Percentiles rank a stretch among this genome's conserved stretches.
phyloP scores from a whole-genome alignment of 768 basidiomycete genomes.

The Panaeolus cyanescens region DNA sequence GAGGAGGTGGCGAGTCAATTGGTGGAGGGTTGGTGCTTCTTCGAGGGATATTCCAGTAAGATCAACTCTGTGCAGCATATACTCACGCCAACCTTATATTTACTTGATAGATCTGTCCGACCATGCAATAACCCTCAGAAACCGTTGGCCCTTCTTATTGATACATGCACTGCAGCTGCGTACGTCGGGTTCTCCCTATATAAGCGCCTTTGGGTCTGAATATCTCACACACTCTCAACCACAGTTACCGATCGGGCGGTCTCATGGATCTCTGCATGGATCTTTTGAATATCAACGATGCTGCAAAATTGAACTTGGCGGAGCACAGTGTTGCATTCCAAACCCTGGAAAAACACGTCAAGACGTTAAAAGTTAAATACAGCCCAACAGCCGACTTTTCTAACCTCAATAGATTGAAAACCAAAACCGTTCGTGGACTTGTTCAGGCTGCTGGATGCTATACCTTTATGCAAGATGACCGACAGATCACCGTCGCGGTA shows the following conservation, averaged over 20 bases:
- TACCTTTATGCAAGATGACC: constrained; percentile 39
- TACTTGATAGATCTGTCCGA: constrained; percentile 42
- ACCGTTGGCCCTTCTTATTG: constrained; percentile 45
- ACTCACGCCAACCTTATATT: neutral
- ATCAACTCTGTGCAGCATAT: neutral
- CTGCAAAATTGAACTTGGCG: constrained; percentile 29
- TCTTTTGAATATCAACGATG: constrained; percentile 24
- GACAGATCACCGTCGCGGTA: constrained; percentile 42
- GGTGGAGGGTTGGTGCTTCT: constrained; percentile 41
- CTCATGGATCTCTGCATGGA: constrained; percentile 34
- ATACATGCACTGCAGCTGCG: constrained; percentile 48
- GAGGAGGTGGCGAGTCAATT: neutral
- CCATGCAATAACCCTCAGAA: constrained; percentile 30
- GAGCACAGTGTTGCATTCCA: constrained; percentile 23
- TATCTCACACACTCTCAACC: neutral
- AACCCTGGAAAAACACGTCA: constrained; percentile 39
- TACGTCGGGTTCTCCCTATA: constrained; percentile 24
- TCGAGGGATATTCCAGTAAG: constrained; percentile 54
- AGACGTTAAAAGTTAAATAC: constrained; percentile 18
- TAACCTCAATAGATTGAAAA: constrained; percentile 3
- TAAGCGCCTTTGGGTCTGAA: neutral
- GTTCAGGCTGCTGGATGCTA: constrained; percentile 38
- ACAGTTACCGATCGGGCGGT: constrained; percentile 30
- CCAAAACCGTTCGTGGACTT: constrained; percentile 38
- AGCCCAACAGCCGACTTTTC: constrained; percentile 29